These are phyloP conservation scores for Saccharomycopsis guyanensis DNA, from an alignment of 805 yeast genomes.

Conservation along the genomic window DNA sequence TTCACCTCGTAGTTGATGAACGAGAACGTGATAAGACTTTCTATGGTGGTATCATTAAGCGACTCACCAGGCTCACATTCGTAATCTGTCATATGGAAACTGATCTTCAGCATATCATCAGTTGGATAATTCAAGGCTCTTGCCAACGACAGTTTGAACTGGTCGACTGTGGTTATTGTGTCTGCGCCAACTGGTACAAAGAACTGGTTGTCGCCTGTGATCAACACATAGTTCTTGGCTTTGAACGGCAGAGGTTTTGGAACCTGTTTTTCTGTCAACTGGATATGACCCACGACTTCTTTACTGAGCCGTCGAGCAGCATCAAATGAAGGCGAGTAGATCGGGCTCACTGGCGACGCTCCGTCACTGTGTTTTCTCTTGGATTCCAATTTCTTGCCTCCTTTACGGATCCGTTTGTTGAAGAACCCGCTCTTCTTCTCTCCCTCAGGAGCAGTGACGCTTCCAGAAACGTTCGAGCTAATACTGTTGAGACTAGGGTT, in stretches of 20 bases:
- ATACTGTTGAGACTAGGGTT: slow-evolving; percentile 21
- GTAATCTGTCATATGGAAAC: slow-evolving; percentile 62
- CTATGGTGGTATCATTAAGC: slow-evolving; percentile 42
- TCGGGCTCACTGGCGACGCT: slow-evolving; percentile 22
- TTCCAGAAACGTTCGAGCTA: slow-evolving; percentile 20
- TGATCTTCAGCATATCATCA: slow-evolving; percentile 24
- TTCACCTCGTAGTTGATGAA: slow-evolving; percentile 31
- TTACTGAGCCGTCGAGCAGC: slow-evolving; percentile 3
- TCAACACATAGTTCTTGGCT: slow-evolving; percentile 37
- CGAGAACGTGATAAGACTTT: slow-evolving; percentile 29
- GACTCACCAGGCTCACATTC: slow-evolving; percentile 51
- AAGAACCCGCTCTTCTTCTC: slow-evolving; percentile 17
- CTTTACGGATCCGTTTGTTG: slow-evolving; percentile 26
- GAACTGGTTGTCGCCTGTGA: slow-evolving; percentile 53
- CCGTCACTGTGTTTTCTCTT: slow-evolving; percentile 24
- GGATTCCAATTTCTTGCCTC: slow-evolving; percentile 33
- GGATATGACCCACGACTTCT: slow-evolving; percentile 18
- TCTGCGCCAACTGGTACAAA: slow-evolving; percentile 45
- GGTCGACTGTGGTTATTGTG: slow-evolving; percentile 26
- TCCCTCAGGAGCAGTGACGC: background rate
- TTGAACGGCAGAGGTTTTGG: slow-evolving; percentile 15
- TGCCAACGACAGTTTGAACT: slow-evolving; percentile 35
- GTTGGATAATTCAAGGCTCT: slow-evolving; percentile 30
- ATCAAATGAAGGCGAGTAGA: slow-evolving; percentile 23
- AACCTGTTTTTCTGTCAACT: slow-evolving; percentile 17